Base-by-base conservation (phyloP, 257 asterid genomes). In the Capsicum baccatum region DNA sequence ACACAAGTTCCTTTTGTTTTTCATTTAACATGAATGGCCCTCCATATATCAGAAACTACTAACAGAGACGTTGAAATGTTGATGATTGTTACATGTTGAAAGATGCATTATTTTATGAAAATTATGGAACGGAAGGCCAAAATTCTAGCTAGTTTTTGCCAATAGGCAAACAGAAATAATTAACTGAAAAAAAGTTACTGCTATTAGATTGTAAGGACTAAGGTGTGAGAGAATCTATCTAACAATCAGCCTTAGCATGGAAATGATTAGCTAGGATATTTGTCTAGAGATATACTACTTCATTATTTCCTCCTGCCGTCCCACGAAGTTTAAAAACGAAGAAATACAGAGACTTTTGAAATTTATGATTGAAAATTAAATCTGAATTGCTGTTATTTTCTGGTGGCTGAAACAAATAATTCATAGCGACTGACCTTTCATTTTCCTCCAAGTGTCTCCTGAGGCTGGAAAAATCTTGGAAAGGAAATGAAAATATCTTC, bases 51-150 rank as follows among this genome's bases (percentile, higher is more conserved):
- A 13, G 63, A 50, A 52, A 76, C 81, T 21, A 12, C n/a, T 50
- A 50, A 12, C 74, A 67, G 42, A 64, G 16, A 26, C 33, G 33
- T 60, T 60, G 67, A 14, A 64, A 26, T 64, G 70, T 33, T 5
- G 42, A 64, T 33, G 12, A 67, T 37, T 67, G 50, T 37, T 37
- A 37, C 50, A 26, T 64, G 71, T 33, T 12, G 71, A 64, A 33
- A 48, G 17, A 74, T 21, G 81, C 81, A 52, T 52, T 52, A 52
- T 52, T 76, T 15, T 52, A 21, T 76, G 81, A 74, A 74, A 50
- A 48, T 50, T 74, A 74, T 74, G 62, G 21, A 50, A 0, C 47
- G 13, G 11, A 48, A 12, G 80, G 4, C 63, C 81, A 76, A 76
- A 26, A 13, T 52, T 50, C 63, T 76, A 13, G 63, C 48, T 73